Conservation (phyloP, 768 basidiomycete genomes). For the Mycena latifolia region DNA sequence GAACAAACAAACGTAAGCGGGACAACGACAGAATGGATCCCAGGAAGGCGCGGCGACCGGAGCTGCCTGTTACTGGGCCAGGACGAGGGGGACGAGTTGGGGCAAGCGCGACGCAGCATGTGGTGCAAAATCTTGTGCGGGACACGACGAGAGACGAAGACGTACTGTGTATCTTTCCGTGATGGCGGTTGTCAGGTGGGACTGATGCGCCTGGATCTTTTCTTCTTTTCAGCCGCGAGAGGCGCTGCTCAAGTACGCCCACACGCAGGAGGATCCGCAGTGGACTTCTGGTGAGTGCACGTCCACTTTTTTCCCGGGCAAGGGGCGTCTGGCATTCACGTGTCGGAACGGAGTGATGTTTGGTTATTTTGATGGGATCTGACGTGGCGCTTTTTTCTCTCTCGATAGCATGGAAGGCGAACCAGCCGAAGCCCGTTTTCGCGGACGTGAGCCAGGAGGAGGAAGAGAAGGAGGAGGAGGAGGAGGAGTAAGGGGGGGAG, state of each 20-base stretch:
- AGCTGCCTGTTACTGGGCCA: constrained; percentile 92
- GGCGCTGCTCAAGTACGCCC: constrained; percentile 94
- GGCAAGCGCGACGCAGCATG: constrained; percentile 96
- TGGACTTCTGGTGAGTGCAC: constrained; percentile 84
- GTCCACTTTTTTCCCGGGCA: constrained; percentile 29
- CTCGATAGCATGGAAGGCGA: constrained; percentile 84
- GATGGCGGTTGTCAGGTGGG: constrained; percentile 41
- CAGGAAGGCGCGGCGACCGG: constrained; percentile 92
- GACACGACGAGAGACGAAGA: constrained; percentile 94
- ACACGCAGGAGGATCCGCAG: constrained; percentile 81
- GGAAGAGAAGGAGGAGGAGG: constrained; percentile 56
- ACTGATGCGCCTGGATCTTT: constrained; percentile 38
- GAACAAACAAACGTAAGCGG: constrained; percentile 87
- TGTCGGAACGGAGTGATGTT: constrained; percentile 45
- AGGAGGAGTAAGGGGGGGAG: constrained; percentile 41
- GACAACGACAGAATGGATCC: constrained; percentile 92
- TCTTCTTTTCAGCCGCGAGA: constrained; percentile 84
- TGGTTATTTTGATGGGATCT: constrained; percentile 60
- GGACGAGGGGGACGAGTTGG: constrained; percentile 96
- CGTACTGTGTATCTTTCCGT: constrained; percentile 69
- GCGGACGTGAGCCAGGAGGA: constrained; percentile 72
- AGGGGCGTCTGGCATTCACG: constrained; percentile 9
- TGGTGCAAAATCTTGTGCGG: constrained; percentile 94
- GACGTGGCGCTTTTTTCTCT: constrained; percentile 74
- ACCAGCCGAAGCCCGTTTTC: constrained; percentile 91